Base-by-base conservation (phyloP, 768 basidiomycete genomes). In the Obba rivulosa region DNA sequence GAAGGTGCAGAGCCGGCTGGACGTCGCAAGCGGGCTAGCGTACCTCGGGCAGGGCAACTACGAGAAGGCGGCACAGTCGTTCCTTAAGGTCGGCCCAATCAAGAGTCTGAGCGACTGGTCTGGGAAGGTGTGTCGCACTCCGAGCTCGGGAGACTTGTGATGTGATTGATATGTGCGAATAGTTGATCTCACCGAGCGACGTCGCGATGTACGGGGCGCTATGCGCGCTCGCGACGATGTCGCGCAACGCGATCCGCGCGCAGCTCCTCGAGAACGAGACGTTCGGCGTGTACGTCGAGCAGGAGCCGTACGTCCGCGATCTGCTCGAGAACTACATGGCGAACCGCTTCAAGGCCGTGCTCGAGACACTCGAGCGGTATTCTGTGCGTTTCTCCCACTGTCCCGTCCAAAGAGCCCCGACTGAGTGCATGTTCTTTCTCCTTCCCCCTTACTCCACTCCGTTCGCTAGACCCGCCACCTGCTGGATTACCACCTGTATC, bases 121-220 rank as follows among this genome's bases (percentile, higher is more conserved):
- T 39, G 83, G 83, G 42, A 85, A 79, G 72, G 90, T 72, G 35
- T 42, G 66, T 54, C 10, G 3, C 18, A 22, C 8, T 38, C n/a
- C n/a, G n/a, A n/a, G n/a, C n/a, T n/a, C n/a, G n/a, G n/a, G n/a
- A n/a, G n/a, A n/a, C n/a, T n/a, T n/a, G n/a, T n/a, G 2, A 8
- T 44, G 11, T 36, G 22, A 44, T 51, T 52, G 20, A 25, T 43
- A 31, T 13, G 22, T 2, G 3, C 14, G 13, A 40, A 3, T 58
- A 89, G 85, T 75, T 93, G 38, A 73, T 96, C 34, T 77, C 89
- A 0, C 78, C 88, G 0, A 77, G 78, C 4, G 95, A 97, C 65
- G 80, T 97, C 41, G 92, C 89, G 2, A 80, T 95, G 34, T 93
- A 92, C 61, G 86, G 85, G 9, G 84, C 85, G 0, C 67, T 97